These are phyloP conservation scores for Capsella rubella DNA, from an alignment of 441 rosid species.

Conservation along the genomic window DNA sequence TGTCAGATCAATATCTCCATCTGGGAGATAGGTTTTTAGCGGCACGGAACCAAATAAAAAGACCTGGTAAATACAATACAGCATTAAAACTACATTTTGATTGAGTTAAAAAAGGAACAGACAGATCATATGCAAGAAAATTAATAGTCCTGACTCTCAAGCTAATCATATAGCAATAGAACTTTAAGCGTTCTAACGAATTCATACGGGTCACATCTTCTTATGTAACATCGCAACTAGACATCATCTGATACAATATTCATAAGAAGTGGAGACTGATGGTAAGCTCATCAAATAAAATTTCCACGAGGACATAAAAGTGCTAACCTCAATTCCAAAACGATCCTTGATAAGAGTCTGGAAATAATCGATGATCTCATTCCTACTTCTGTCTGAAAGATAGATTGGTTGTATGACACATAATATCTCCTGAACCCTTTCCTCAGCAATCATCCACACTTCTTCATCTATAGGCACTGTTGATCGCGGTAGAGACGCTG, in stretches of 20 bases:
- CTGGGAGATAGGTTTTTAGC: conserved; percentile 94
- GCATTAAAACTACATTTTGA: background rate
- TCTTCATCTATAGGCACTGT: background rate
- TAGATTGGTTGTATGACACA: conserved; percentile 26
- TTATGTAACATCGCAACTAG: conserved; percentile 3
- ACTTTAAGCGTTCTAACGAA: background rate
- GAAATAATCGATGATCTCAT: conserved; percentile 31
- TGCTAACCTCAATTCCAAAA: conserved; percentile 71
- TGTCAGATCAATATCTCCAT: conserved; percentile 96
- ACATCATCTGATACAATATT: conserved; percentile 7
- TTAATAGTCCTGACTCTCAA: conserved; percentile 16
- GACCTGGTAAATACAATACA: conserved; percentile 55
- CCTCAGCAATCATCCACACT: conserved; percentile 42
- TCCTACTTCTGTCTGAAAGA: conserved; percentile 41
- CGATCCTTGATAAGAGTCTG: conserved; percentile 35
- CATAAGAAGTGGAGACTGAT: conserved; percentile 5
- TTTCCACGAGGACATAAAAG: background rate
- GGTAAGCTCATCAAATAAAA: conserved; percentile 2
- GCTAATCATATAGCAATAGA: conserved; percentile 5
- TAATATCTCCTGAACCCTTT: conserved; percentile 68
- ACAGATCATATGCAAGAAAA: background rate
- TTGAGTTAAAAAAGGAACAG: background rate
- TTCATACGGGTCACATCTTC: background rate
- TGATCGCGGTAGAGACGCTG: conserved; percentile 24
- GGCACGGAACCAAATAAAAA: conserved; percentile 94